These are phyloP conservation scores for Ichthyophthirius multifiliis DNA, from an alignment of 169 alveolate species.

Conservation along the genomic window DNA sequence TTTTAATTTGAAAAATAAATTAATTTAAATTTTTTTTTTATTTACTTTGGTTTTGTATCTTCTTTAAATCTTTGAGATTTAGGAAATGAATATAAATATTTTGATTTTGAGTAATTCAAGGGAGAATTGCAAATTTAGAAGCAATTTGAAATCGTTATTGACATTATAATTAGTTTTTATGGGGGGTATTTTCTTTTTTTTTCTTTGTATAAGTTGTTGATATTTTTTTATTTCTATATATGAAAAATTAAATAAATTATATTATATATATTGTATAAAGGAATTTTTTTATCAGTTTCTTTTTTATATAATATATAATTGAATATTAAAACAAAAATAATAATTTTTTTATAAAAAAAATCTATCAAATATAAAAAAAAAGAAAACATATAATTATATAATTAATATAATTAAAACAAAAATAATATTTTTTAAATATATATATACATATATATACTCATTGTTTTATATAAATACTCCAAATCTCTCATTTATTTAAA, in stretches of 20 bases:
- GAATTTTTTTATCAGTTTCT: neutral
- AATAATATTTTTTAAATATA: no score
- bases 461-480: no score
- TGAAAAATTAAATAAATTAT: neutral
- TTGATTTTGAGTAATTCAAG: conserved; percentile 37
- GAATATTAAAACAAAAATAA: neutral
- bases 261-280: no score
- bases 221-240: neutral
- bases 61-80: conserved; percentile 40
- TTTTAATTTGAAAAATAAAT: neutral
- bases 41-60: conserved; percentile 20
- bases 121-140: conserved; percentile 44
- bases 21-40: neutral
- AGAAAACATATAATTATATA: no score
- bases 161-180: no score
- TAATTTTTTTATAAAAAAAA: no score
- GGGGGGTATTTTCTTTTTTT: no score
- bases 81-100: conserved; percentile 41
- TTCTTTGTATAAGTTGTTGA: neutral
- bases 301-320: no score
- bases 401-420: no score
- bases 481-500: no score
- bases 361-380: no score
- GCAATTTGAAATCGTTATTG: conserved; percentile 45
- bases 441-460: no score